Percentiles rank a stretch among this genome's conserved stretches.
phyloP scores from a whole-genome alignment of 805 yeast genomes.

The Myxozyma lipomycoides region DNA sequence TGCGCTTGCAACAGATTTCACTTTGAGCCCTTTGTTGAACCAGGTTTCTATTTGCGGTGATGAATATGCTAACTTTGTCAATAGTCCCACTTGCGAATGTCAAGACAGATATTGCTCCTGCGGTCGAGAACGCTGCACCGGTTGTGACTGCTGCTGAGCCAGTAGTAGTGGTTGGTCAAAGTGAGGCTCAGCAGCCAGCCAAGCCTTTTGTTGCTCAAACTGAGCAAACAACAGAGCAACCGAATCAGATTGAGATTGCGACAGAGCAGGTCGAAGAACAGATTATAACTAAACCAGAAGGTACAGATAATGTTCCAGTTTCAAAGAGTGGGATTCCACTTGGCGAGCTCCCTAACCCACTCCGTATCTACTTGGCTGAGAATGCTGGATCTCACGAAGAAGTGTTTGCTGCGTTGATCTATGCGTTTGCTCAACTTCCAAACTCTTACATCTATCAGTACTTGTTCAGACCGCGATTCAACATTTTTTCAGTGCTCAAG shows the following conservation, averaged over 20 bases:
- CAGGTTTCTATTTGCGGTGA: too few species aligned
- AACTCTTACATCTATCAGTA: slow-evolving; percentile 22
- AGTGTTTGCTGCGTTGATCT: slow-evolving; percentile 26
- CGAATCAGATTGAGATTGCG: neutral
- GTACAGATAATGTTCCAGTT: neutral
- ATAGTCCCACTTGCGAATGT: neutral
- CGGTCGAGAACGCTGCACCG: neutral
- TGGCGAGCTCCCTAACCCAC: slow-evolving; percentile 22
- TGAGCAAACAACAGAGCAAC: neutral
- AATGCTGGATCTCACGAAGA: slow-evolving; percentile 28
- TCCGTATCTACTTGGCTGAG: slow-evolving; percentile 21
- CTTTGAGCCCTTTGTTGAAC: too few species aligned
- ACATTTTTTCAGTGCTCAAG: slow-evolving; percentile 21
- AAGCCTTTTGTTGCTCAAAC: neutral
- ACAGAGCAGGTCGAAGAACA: neutral
- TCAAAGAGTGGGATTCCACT: slow-evolving; percentile 4
- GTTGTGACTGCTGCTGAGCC: neutral
- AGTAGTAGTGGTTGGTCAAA: neutral
- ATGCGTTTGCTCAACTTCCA: slow-evolving; percentile 27
- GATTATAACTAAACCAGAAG: neutral
- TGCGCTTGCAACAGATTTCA: too few species aligned
- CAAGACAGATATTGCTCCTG: neutral
- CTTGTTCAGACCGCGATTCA: slow-evolving; percentile 22
- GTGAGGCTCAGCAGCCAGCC: slow-evolving; percentile 2
- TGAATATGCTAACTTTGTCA: too few species aligned